Evolutionary conservation across 257 asterid species (phyloP).

Genomic region (Solanum chiquidenum): DNA sequence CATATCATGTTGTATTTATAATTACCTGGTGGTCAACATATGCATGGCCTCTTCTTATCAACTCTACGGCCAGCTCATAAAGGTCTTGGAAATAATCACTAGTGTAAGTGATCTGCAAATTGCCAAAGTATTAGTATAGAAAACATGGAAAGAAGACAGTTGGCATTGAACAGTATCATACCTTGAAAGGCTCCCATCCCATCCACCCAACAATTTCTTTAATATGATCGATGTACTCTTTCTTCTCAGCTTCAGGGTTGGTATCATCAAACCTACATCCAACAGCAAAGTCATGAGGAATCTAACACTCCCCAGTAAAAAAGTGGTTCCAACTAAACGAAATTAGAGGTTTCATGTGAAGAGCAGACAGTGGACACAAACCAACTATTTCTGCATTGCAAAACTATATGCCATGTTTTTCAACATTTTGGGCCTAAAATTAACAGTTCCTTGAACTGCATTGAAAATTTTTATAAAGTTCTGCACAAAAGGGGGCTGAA

Average conservation of each 20-base stretch:
- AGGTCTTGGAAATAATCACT: constrained; percentile 92
- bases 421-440: not conserved
- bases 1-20: not conserved
- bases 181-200: constrained; percentile 99
- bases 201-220: constrained; percentile 91
- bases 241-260: constrained; percentile 95
- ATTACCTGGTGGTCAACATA: constrained; percentile 98
- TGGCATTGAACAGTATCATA: constrained; percentile 8
- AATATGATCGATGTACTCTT: constrained; percentile 85
- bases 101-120: constrained; percentile 69
- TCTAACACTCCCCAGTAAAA: not conserved
- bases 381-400: not conserved
- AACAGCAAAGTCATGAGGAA: not conserved
- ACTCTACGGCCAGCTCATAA: constrained; percentile 80
- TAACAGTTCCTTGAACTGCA: not conserved
- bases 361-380: not conserved
- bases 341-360: not conserved
- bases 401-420: constrained; percentile 15
- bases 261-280: constrained; percentile 77
- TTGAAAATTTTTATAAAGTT: not conserved
- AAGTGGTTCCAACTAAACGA: not conserved
- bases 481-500: not conserved
- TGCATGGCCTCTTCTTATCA: constrained; percentile 74
- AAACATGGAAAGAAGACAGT: not conserved
- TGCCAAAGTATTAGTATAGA: constrained; percentile 3